Evolutionary conservation across 345 rosid species (phyloP), one percentile per base, ranked within the genome.

Genomic region (Lagerstroemia speciosa): DNA sequence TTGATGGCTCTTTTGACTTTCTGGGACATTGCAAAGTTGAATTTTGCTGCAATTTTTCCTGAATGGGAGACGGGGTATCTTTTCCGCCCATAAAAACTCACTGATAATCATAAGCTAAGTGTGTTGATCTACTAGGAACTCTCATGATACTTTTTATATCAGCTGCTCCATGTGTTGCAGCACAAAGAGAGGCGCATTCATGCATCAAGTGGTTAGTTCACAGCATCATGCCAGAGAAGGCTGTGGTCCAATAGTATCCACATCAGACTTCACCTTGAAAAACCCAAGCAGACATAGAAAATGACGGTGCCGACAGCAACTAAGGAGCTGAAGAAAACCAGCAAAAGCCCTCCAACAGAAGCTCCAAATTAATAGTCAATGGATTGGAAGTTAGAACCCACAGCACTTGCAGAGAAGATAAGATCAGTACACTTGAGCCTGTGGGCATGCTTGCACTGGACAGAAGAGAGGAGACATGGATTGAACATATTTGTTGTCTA

Each of bases 301-400:
- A 41, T 8, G 14, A 34, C 27, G 43, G 1, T 20, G 67, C 30
- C 30, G 29, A 36, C 30, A 26, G 52, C 20, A 22, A 65, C 32
- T 36, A 3, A 27, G 19, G 67, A 64, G 29, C n/a, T 30, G 48
- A 64, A 37, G 14, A 38, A 38, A 38, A 64, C 27, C 67, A 38
- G 46, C 27, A 9, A 64, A 26, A 36, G 43, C 41, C 7, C n/a
- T 27, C 41, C 9, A 33, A 17, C 24, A 63, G 17, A 64, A 37
- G 45, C 27, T 64, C 48, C 67, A 65, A 65, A 65, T 24, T 38
- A 65, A 65, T 31, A 30, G 67, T 65, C 67, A 65, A 65, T 31
- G 50, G 1, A n/a, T 30, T 9, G 63, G 34, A 37, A 40, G 50
- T n/a, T 65, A 24, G 31, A 37, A 11, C 50, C 30, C 32, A 65